Evolutionary conservation across 2,329 filamentous ascomycete species (phyloP), one percentile per base, ranked within the genome.

Genomic region (Elsinoe batatas): DNA sequence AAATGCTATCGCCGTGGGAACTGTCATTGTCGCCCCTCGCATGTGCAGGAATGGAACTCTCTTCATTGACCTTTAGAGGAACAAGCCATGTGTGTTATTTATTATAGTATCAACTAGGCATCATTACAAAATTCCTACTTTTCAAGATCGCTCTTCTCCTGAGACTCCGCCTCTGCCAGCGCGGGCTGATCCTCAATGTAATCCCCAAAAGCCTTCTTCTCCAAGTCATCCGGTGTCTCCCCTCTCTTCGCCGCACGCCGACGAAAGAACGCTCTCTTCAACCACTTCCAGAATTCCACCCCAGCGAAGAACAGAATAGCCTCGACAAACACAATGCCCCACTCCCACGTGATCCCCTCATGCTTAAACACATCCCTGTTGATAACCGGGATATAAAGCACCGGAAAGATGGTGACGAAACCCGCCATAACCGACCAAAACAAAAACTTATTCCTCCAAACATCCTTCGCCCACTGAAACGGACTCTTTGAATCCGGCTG

Each of bases 381-480:
- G 62, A 87, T 74, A 10, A 79, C 79, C 0, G 85, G 85, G 53
- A 88, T 86, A 62, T 88, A 88, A 0, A 76, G 65, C 17, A 73
- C 65, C 0, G 73, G 72, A 65, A 76, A 75, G 22, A 76, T 69
- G 33, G 71, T 71, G 17, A 74, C 61, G 56, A 75, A 75, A 7
- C 73, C 74, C 4, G 66, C 65, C 10, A 74, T 64, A 35, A 76
- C 67, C 6, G 71, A 65, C 62, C 65, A 74, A 66, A 76, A 76
- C 26, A 76, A 65, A 72, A 89, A 87, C 68, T 82, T 74, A 72
- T 89, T 90, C 59, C 79, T 73, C 83, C 83, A 87, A 50, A 88
- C 75, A 62, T 86, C 82, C 57, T 76, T 63, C 63, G 81, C 76
- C 83, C 84, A 88, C 63, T 85, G 80, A 0, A 84, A 76, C 65